These are phyloP conservation scores for Amylocarpus encephaloides DNA, from an alignment of 2,329 filamentous ascomycete genomes.

Conservation along the genomic window DNA sequence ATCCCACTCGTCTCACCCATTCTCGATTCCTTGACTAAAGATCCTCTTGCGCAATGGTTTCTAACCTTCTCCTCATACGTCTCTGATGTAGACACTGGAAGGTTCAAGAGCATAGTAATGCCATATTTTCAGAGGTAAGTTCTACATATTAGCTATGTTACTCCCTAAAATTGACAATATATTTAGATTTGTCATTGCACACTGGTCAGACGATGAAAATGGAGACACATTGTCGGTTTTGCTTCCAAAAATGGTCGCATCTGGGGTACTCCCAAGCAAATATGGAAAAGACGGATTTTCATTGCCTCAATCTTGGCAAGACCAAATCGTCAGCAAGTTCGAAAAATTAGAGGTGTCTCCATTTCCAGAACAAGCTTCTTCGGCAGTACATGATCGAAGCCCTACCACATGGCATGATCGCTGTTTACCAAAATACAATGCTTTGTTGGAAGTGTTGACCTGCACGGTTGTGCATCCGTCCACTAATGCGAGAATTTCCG, in stretches of 20 bases:
- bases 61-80: slow-evolving; percentile 80
- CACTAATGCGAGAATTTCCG: slow-evolving; percentile 58
- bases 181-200: slow-evolving; percentile 62
- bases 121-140: slow-evolving; percentile 72
- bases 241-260: slow-evolving; percentile 57
- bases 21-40: slow-evolving; percentile 56
- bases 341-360: slow-evolving; percentile 56
- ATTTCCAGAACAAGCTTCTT: slow-evolving; percentile 55
- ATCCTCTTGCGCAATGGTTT: slow-evolving; percentile 65
- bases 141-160: neutral
- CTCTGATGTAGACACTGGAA: slow-evolving; percentile 62
- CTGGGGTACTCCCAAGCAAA: slow-evolving; percentile 47
- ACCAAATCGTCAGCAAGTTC: slow-evolving; percentile 65
- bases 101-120: slow-evolving; percentile 74
- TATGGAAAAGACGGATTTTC: slow-evolving; percentile 47
- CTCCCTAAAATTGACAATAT: neutral
- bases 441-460: slow-evolving; percentile 57
- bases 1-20: slow-evolving; percentile 64
- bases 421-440: slow-evolving; percentile 62
- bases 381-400: slow-evolving; percentile 48
- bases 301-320: slow-evolving; percentile 64
- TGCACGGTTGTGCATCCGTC: slow-evolving; percentile 58
- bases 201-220: slow-evolving; percentile 62
- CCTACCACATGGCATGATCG: slow-evolving; percentile 55
- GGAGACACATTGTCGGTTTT: slow-evolving; percentile 65